phyloP scores from a whole-genome alignment of 257 asterid species.

The Verbena officinalis region DNA sequence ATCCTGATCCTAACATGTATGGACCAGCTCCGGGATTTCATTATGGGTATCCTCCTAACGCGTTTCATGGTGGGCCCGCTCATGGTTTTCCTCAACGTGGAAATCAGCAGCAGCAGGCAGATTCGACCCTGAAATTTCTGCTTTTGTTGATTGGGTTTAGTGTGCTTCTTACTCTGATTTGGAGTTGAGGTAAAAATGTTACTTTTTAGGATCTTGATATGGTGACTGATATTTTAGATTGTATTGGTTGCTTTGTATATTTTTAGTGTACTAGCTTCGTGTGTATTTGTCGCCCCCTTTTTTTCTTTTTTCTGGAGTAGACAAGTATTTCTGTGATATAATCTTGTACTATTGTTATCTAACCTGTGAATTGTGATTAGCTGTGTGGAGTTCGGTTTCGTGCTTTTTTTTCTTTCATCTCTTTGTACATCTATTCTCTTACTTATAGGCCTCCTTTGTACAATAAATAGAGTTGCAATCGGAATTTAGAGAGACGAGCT shows the following conservation, averaged over 20 bases:
- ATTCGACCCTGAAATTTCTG: conserved; percentile 62
- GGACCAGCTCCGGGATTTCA: conserved; percentile 69
- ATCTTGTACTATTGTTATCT: background rate
- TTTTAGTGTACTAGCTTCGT: conserved; percentile 28
- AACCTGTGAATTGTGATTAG: background rate
- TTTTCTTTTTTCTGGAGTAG: background rate
- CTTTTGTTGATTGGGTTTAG: conserved; percentile 54
- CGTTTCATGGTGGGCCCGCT: conserved; percentile 54
- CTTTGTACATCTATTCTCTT: too few species aligned
- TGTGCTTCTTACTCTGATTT: conserved; percentile 63
- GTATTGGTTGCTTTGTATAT: conserved; percentile 23
- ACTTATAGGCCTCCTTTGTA: background rate
- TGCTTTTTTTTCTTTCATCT: too few species aligned
- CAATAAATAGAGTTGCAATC: background rate
- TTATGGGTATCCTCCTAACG: conserved; percentile 50
- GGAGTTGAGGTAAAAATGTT: conserved; percentile 46
- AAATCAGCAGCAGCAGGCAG: conserved; percentile 73
- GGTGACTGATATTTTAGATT: conserved; percentile 1
- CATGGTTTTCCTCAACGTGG: conserved; percentile 49
- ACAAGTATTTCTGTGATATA: background rate
- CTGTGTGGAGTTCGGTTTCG: background rate
- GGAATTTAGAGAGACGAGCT: background rate
- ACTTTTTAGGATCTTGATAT: conserved; percentile 28
- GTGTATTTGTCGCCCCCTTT: background rate
- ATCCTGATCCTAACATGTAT: conserved; percentile 49